A percentile compares a stretch with the other conserved stretches of the same genome.
Evolutionary conservation across 2,329 filamentous ascomycete genomes (phyloP).

Genomic region (Alternaria rosae): DNA sequence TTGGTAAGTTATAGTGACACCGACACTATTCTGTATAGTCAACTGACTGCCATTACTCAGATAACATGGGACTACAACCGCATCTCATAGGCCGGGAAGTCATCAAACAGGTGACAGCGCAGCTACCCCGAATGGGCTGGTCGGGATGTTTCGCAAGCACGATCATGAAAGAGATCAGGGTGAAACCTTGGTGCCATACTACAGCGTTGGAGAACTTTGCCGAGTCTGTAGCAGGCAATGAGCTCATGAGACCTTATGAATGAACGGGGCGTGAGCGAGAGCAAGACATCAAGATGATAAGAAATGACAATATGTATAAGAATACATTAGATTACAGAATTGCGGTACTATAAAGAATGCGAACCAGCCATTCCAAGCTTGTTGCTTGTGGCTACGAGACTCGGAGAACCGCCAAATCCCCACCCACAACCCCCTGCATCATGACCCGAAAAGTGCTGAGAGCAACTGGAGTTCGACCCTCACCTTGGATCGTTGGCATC

Average conservation of each 20-base stretch:
- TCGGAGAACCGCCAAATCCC: neutral
- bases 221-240: neutral
- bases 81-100: neutral
- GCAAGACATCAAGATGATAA: neutral
- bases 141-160: neutral
- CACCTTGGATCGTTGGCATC: neutral
- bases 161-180: neutral
- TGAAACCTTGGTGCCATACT: slow-evolving; percentile 4
- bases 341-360: neutral
- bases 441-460: neutral
- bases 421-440: neutral
- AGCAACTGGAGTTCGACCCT: neutral
- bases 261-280: neutral
- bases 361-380: neutral
- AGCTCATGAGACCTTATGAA: slow-evolving; percentile 2
- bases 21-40: neutral
- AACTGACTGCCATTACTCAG: neutral
- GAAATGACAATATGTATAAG: neutral
- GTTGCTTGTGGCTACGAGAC: neutral
- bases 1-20: neutral
- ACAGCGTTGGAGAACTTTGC: neutral
- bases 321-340: neutral
- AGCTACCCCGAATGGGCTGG: slow-evolving; percentile 1
- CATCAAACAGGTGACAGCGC: neutral
- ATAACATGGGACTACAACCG: slow-evolving; percentile 8